Base-by-base conservation (phyloP, 768 basidiomycete genomes). In the Termitomyces sp. region DNA sequence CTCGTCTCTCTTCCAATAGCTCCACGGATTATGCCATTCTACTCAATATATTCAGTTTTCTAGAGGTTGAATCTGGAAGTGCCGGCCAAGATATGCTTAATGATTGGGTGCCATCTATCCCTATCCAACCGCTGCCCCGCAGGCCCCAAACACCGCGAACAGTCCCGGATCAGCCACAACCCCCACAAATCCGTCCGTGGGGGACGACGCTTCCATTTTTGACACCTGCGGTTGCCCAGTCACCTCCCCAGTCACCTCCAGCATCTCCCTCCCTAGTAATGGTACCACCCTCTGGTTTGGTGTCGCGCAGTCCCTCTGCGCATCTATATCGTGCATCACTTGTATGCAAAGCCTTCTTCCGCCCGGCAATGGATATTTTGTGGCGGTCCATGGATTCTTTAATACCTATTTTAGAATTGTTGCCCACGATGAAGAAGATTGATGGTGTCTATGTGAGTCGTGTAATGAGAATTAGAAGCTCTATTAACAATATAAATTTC, bases 311-410 rank as follows among this genome's bases (percentile, higher is more conserved):
- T 36, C 5, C 20, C 34, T 12, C 36, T 52, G 36, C 36, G 8
- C 5, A 31, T 17, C 29, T 58, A 38, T 58, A 58, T 40, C 47
- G 5, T 11, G 40, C 40, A 7, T 73, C 74, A 5, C 55, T 71
- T 51, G 72, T 72, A 15, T 73, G 72, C 64, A 71, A 64, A 47
- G 66, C 69, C 10, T 75, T 74, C 52, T 60, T 73, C 47, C 70
- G 72, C 57, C 76, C 73, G 5, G 75, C 73, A 3, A 62, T 76
- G 15, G 70, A 74, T 57, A 43, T 69, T 37, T 63, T 75, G 37
- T 77, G 76, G 76, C 63, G 69, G 47, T 64, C 66, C 6, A 60
- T 76, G 57, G 70, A 73, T 32, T 74, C 71, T 8, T 59, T 77
- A 8, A 71, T 72, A 57, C 74, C 76, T 12, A 59, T 76, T 34